Conservation (phyloP, 345 rosid genomes). For the Clausena lansium region DNA sequence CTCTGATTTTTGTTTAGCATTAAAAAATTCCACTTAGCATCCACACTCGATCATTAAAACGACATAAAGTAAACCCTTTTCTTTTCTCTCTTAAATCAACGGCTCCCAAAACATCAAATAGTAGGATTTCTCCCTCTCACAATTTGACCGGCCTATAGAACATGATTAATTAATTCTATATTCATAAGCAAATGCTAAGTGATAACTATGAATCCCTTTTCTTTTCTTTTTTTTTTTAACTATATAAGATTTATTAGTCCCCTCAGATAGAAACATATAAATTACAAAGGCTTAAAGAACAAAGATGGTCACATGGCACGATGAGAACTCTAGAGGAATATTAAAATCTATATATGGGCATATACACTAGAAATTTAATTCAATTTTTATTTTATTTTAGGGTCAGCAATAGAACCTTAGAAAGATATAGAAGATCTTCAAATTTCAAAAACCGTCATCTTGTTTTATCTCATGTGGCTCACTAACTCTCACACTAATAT, state of each 20-base stretch:
- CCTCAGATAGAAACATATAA: background rate
- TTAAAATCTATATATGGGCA: constrained; percentile 28
- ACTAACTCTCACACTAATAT: constrained; percentile 11
- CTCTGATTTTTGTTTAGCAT: constrained; percentile 9
- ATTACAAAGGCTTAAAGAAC: background rate
- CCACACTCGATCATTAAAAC: constrained; percentile 24
- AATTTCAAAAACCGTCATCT: constrained; percentile 6
- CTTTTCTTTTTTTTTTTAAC: background rate
- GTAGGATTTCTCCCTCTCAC: background rate
- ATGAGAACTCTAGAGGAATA: constrained; percentile 24
- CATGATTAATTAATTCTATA: background rate
- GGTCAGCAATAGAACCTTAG: constrained; percentile 31
- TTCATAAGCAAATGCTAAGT: background rate
- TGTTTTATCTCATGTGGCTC: constrained; percentile 26
- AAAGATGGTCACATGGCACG: constrained; percentile 30
- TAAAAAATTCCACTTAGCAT: constrained; percentile 1
- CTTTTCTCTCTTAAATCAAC: background rate
- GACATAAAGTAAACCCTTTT: background rate
- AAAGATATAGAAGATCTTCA: constrained; percentile 39
- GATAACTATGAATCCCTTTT: constrained; percentile 9
- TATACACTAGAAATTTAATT: background rate
- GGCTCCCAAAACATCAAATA: background rate
- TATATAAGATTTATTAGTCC: background rate
- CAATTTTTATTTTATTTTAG: background rate
- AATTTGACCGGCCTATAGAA: background rate